Evolutionary conservation across 176 grass and related monocot species (phyloP).

Genomic region (Oryza rufipogon): DNA sequence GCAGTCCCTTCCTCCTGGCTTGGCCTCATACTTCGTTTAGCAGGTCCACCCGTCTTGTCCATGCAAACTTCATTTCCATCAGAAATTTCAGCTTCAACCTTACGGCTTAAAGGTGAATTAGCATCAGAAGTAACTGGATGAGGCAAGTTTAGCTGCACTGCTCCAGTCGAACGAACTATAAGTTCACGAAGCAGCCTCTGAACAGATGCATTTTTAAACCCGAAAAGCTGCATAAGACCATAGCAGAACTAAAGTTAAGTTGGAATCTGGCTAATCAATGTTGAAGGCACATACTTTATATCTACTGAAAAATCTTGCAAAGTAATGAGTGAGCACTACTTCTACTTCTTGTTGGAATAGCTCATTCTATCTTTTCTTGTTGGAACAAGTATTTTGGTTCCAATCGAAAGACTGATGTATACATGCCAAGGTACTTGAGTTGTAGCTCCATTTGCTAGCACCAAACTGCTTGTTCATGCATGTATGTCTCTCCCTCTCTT

Average conservation of each 20-base stretch:
- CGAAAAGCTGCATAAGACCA: constrained; percentile 76
- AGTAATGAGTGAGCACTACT: constrained; percentile 1
- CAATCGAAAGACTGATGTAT: not conserved
- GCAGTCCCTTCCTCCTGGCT: constrained; percentile 50
- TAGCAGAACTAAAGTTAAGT: constrained; percentile 21
- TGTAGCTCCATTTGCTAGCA: not conserved
- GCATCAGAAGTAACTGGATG: constrained; percentile 29
- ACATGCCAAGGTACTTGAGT: not conserved
- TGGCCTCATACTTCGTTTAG: constrained; percentile 60
- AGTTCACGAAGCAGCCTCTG: constrained; percentile 89
- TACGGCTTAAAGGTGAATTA: constrained; percentile 39
- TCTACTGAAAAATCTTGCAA: constrained; percentile 1
- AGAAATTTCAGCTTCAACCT: constrained; percentile 44
- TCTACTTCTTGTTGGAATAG: not conserved
- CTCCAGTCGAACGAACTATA: constrained; percentile 59
- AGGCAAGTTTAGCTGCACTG: constrained; percentile 37
- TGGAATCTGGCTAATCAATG: constrained; percentile 11
- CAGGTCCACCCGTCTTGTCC: constrained; percentile 36
- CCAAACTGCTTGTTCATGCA: constrained; percentile 3
- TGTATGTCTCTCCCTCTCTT: not conserved
- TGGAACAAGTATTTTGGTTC: constrained; percentile 29
- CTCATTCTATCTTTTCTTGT: not conserved
- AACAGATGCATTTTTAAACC: constrained; percentile 83
- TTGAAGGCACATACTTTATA: not conserved
- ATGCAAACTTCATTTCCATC: constrained; percentile 45